Conservation (phyloP, 169 alveolate genomes). For the Eimeria acervulina region DNA sequence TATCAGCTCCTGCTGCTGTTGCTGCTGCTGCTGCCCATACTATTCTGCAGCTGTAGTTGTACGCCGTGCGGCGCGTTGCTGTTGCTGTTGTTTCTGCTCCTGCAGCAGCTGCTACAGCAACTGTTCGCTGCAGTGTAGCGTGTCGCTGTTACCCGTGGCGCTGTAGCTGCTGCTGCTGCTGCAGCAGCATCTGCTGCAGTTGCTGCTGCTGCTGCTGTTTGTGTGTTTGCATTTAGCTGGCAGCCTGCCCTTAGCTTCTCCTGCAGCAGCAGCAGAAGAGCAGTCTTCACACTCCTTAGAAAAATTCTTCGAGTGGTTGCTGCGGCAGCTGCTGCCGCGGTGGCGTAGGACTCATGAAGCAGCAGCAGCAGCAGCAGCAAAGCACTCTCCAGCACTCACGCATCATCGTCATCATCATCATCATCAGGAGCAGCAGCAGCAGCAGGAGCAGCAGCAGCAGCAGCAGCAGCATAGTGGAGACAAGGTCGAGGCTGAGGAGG, state of each 20-base stretch:
- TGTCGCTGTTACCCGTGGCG: neutral
- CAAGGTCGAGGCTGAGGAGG: no score
- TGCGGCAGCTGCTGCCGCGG: neutral
- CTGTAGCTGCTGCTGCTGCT: neutral
- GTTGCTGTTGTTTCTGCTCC: neutral
- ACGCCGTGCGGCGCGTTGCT: no score
- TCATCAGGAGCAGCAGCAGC: no score
- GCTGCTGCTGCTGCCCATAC: neutral
- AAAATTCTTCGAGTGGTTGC: neutral
- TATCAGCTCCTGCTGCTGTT: neutral
- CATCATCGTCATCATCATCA: no score
- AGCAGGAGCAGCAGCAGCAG: conserved; percentile 9
- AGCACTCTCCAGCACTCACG: no score
- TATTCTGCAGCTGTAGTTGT: no score
- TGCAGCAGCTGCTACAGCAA: neutral
- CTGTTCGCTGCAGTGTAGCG: no score
- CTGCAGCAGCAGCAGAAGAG: neutral
- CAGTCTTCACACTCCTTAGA: neutral
- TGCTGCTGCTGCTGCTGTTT: no score
- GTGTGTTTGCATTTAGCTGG: neutral
- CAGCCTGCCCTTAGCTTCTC: conserved; percentile 1
- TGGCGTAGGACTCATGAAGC: neutral
- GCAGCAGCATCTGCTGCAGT: no score
- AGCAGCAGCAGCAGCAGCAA: neutral
- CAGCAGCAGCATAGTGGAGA: neutral